Evolutionary conservation across 352 stramenopile species (phyloP), one percentile per base, ranked within the genome.

Genomic region (Salisapilia sapeloensis): DNA sequence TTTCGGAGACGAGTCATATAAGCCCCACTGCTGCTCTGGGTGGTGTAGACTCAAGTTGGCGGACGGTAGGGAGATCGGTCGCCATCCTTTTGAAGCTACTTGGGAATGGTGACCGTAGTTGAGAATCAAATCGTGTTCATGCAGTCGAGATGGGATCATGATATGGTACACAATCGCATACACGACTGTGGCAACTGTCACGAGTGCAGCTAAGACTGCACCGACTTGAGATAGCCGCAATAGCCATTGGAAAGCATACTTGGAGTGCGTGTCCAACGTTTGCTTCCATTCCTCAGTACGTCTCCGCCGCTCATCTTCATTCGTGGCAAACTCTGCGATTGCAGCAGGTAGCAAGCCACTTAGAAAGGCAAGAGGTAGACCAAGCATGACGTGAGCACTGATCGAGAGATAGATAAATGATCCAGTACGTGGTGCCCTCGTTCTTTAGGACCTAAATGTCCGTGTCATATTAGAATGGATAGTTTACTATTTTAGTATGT

Each of bases 101-200:
- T 27, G 13, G 33, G 40, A 49, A 42, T 84, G 72, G 33, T 41
- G 32, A 17, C 72, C 72, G 17, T 87, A 87, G 48, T 87, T 40
- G 24, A 87, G 77, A 39, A 75, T 71, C 21, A 81, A 52, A 12
- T 80, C 50, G 27, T 83, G 72, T 33, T 87, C 67, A 34, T 83
- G 67, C 30, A 79, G 64, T 14, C 70, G 55, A 33, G 67, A 67
- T 9, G 72, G 72, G 40, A 89, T 85, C 21, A 89, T 44, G 14
- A 82, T 29, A 40, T 74, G 78, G 60, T 89, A 89, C 7, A 89
- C 38, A 33, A 70, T 18, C 4, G 40, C 52, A 37, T 89, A 89
- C 27, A 89, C 44, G 30, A 79, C 18, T 2, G 69, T 63, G 16
- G 72, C 72, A 11, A 50, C 57, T 11, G 32, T 45, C 21, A 89